phyloP scores from a whole-genome alignment of 2,329 filamentous ascomycete genomes.

The Neofusicoccum ribis region DNA sequence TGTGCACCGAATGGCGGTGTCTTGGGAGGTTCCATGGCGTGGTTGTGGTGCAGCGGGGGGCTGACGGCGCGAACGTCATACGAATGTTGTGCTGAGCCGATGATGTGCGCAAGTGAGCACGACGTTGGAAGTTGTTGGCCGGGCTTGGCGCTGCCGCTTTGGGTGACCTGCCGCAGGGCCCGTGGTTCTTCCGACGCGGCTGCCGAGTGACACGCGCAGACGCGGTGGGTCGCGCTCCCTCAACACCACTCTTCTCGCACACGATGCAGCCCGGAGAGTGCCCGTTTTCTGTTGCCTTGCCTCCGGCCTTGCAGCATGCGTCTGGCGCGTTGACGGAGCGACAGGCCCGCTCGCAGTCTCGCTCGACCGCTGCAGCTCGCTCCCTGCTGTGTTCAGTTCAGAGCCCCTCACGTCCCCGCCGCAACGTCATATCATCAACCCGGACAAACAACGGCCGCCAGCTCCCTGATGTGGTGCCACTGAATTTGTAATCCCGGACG shows the following conservation, averaged over 20 bases:
- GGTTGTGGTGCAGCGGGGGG: background rate
- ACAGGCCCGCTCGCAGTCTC: no score
- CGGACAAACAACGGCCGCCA: background rate
- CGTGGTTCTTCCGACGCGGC: background rate
- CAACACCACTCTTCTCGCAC: no score
- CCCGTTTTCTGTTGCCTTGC: no score
- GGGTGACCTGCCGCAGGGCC: background rate
- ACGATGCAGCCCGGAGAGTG: no score
- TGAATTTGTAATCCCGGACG: background rate
- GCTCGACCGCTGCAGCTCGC: no score
- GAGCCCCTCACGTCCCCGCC: background rate
- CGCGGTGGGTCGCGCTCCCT: no score
- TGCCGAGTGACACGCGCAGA: no score
- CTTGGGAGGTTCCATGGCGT: background rate
- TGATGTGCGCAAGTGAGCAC: conserved; percentile 9
- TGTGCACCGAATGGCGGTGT: background rate
- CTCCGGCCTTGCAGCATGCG: no score
- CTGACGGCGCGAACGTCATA: background rate
- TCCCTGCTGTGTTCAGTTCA: background rate
- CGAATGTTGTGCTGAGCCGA: background rate
- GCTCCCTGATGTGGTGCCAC: background rate
- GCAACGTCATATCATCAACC: background rate
- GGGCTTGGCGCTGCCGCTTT: background rate
- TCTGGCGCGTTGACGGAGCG: no score
- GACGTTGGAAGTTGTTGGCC: background rate